Evolutionary conservation across 2,329 filamentous ascomycete species (phyloP).

Genomic region (Macrophomina phaseolina): DNA sequence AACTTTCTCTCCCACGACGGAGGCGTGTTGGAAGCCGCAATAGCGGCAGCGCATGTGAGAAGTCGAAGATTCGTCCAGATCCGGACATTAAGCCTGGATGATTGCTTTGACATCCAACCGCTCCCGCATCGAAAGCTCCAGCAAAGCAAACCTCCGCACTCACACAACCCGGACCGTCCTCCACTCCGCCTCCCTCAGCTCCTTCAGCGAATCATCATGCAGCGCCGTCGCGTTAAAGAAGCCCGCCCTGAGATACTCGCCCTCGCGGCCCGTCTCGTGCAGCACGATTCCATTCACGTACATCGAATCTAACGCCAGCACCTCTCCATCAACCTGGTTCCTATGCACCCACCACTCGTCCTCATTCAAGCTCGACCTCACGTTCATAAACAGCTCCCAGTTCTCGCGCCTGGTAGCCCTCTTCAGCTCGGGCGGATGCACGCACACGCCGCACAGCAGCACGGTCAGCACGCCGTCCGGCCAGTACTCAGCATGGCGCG

Average conservation of each 20-base stretch:
- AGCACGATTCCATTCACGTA: background rate
- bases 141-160: background rate
- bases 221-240: background rate
- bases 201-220: background rate
- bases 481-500: background rate
- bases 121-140: no score
- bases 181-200: background rate
- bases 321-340: background rate
- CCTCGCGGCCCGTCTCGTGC: background rate
- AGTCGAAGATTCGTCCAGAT: no score
- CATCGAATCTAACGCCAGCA: background rate
- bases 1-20: no score
- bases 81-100: no score
- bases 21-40: no score
- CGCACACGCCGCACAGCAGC: constrained; percentile 26
- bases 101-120: no score
- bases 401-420: background rate
- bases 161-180: constrained; percentile 30
- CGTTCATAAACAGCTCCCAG: background rate
- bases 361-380: background rate
- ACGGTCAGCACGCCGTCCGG: constrained; percentile 28
- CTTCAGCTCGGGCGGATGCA: background rate
- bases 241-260: background rate
- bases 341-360: background rate
- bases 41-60: no score